Conservation (phyloP, 441 rosid genomes). For the Kokia cookei region DNA sequence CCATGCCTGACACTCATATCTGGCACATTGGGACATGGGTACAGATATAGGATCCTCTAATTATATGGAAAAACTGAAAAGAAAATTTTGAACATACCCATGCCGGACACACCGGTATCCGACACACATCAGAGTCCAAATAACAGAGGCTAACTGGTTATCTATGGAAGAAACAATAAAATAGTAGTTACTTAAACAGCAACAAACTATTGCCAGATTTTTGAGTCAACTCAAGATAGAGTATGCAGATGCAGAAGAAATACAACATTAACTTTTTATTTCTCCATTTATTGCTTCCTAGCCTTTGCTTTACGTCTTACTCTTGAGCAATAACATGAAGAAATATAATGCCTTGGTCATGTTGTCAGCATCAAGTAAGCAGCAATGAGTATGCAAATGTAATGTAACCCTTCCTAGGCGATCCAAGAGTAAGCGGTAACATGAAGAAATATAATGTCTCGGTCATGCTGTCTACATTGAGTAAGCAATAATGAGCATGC, state of each 20-base stretch:
- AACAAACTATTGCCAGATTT: neutral
- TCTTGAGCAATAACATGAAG: neutral
- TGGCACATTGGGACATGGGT: neutral
- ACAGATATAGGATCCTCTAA: neutral
- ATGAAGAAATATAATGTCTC: neutral
- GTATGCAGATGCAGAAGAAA: neutral
- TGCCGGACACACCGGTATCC: neutral
- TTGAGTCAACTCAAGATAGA: neutral
- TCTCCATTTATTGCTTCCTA: neutral
- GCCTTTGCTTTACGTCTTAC: neutral
- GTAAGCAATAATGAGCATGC: neutral
- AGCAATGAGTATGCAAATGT: constrained; percentile 28
- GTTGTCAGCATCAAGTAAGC: neutral
- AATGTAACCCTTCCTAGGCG: constrained; percentile 82
- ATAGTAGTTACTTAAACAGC: neutral
- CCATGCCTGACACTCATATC: neutral
- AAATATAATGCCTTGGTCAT: neutral
- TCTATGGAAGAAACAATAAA: neutral
- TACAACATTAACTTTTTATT: neutral
- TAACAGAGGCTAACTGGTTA: neutral
- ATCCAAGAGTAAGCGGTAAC: neutral
- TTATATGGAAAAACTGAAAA: neutral
- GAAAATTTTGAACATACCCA: neutral
- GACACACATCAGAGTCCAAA: neutral
- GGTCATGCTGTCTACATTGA: neutral